Percentiles rank a stretch among this genome's conserved stretches.
phyloP scores from a whole-genome alignment of 306 rosid species.

The Gleditsia sinensis region DNA sequence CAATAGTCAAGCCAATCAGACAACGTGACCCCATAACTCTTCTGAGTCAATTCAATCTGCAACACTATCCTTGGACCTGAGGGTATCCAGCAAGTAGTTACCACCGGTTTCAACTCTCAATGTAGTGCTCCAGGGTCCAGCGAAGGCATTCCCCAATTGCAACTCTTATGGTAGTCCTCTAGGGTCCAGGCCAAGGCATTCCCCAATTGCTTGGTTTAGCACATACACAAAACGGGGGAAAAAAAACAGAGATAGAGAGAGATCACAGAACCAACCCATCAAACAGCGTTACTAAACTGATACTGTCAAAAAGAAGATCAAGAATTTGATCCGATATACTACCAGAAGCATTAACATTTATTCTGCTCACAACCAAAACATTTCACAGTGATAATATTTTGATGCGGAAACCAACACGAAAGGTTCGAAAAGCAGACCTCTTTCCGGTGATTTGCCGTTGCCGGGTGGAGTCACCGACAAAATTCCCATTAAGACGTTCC shows the following conservation, averaged over 20 bases:
- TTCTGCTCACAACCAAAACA: background rate
- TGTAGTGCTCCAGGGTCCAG: too few relatives aligned
- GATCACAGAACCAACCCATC: background rate
- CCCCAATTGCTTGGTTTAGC: too few relatives aligned
- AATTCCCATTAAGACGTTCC: slow-evolving; percentile 69
- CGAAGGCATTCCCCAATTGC: too few relatives aligned
- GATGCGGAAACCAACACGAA: background rate
- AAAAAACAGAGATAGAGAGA: too few relatives aligned
- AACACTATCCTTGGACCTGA: too few relatives aligned
- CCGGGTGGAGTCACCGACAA: slow-evolving; percentile 40
- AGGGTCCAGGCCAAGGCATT: too few relatives aligned
- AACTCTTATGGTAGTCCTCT: too few relatives aligned
- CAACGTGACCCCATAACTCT: background rate
- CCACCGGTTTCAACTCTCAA: too few relatives aligned
- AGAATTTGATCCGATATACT: background rate
- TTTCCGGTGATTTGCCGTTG: slow-evolving; percentile 59
- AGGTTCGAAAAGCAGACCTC: slow-evolving; percentile 46
- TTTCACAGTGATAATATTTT: background rate
- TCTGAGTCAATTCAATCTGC: background rate
- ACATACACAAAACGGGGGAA: too few relatives aligned
- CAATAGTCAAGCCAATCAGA: slow-evolving; percentile 8
- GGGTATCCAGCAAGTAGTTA: background rate
- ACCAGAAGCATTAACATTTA: background rate
- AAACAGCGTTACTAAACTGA: background rate
- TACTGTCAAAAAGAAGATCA: background rate